Percentiles rank a stretch among this genome's conserved stretches.
Conservation (phyloP, 1,284 basidiomycete species). For the Tilletia indica region DNA sequence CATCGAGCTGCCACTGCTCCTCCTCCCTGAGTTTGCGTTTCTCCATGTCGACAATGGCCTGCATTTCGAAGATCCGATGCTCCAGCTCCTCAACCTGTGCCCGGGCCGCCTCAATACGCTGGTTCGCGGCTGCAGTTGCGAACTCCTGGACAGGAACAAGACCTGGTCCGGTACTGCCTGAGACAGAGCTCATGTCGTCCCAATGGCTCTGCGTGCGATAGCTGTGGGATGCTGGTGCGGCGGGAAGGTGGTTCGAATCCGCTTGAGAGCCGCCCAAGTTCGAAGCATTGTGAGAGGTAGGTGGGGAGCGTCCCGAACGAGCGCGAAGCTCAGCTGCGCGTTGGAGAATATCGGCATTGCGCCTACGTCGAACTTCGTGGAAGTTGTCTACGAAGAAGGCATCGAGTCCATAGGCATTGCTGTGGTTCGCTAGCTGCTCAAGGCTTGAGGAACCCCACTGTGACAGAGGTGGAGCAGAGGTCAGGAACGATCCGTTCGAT, state of each 20-base stretch:
- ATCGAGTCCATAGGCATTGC: neutral
- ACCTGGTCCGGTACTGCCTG: conserved; percentile 1
- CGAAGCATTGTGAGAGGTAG: neutral
- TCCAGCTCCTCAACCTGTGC: conserved; percentile 15
- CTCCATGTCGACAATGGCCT: conserved; percentile 10
- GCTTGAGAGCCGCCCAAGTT: conserved; percentile 8
- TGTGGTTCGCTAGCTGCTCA: neutral
- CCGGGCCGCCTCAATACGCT: neutral
- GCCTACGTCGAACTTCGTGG: neutral
- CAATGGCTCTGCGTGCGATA: conserved; percentile 4
- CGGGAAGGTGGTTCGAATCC: neutral
- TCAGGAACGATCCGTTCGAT: neutral
- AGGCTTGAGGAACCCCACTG: conserved; percentile 7
- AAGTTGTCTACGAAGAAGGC: neutral
- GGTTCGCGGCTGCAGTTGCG: neutral
- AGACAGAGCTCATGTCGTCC: conserved; percentile 11
- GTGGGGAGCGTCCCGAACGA: neutral
- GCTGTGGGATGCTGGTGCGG: conserved; percentile 4
- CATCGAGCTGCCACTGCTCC: conserved; percentile 14
- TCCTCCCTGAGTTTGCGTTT: conserved; percentile 10
- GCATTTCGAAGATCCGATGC: neutral
- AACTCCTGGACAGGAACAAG: conserved; percentile 2
- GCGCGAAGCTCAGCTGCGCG: conserved; percentile 1
- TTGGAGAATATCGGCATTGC: neutral
- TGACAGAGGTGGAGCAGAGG: neutral